Base-by-base conservation (phyloP, 2,329 filamentous ascomycete genomes). In the Lachnellula arida region DNA sequence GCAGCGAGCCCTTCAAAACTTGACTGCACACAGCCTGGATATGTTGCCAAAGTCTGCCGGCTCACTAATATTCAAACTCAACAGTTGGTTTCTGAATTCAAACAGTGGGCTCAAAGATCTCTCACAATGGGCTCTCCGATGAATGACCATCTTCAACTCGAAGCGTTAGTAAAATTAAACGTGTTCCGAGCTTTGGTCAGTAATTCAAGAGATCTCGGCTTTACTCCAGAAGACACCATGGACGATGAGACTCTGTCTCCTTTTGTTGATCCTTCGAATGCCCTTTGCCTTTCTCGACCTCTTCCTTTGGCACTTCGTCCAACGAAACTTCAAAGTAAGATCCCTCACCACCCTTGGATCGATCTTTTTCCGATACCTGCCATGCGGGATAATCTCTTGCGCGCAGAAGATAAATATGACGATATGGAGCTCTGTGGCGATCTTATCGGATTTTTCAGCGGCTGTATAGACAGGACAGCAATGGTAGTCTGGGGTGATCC, bases 341-440 rank as follows among this genome's bases (percentile, higher is more conserved):
- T 65, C 1, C 51, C 57, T 1, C 72, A 74, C 43, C 70, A 72
- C 42, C 70, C 70, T 2, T 74, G 72, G 68, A 53, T 73, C 6
- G 72, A 74, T 60, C 59, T 73, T 0, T 62, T 74, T 25, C 72
- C 72, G 1, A 63, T 72, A 9, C 66, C 72, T 6, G 58, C 53
- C 15, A 63, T 73, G 55, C 60, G 72, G 7, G 68, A 73, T 37
- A 72, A 71, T 48, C 53, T 73, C 6, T 54, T 73, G 34, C 44
- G 51, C 9, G 58, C 58, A 37, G 61, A 55, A 11, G 63, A 63
- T 4, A 25, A 49, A 14, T 64, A 60, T 42, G 63, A 67, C 32
- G 62, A 63, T 17, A 53, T 55, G 3, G 52, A 56, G 32, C 55
- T 67, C 9, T 66, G 63, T 46, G 51, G 49, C 34, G 65, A 67